phyloP scores from a whole-genome alignment of 1,284 basidiomycete species.

The Waitea zeae region DNA sequence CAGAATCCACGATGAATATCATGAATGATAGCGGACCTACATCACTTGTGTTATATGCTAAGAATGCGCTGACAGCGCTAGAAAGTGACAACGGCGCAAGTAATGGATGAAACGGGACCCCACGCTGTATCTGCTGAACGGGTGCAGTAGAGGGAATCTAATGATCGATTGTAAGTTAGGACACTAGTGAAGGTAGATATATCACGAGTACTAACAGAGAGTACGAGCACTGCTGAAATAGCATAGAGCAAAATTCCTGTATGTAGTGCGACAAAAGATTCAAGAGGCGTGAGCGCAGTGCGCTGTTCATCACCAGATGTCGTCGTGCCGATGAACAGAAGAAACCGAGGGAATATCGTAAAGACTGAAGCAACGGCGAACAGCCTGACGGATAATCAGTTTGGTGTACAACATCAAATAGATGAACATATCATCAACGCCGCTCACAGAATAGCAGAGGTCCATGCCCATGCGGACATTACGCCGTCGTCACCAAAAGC shows the following conservation, averaged over 20 bases:
- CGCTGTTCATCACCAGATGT: constrained; percentile 9
- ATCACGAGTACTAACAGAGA: constrained; percentile 28
- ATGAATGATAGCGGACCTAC: constrained; percentile 38
- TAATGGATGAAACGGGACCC: constrained; percentile 26
- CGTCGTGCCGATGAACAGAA: constrained; percentile 17
- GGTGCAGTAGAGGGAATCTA: constrained; percentile 24
- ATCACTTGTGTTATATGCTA: constrained; percentile 43
- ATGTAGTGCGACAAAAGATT: constrained; percentile 45
- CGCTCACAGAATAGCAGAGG: constrained; percentile 21
- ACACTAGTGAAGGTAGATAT: neutral
- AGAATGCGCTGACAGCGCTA: constrained; percentile 33
- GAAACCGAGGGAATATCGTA: constrained; percentile 35
- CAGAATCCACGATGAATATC: constrained; percentile 27
- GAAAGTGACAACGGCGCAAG: constrained; percentile 36
- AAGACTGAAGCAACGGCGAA: constrained; percentile 25
- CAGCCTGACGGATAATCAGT: constrained; percentile 16
- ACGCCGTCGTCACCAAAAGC: constrained; percentile 12
- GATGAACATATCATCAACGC: neutral
- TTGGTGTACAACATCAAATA: constrained; percentile 5
- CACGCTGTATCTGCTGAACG: constrained; percentile 16
- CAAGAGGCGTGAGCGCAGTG: constrained; percentile 37
- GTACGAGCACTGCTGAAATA: constrained; percentile 33
- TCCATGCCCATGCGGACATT: constrained; percentile 28
- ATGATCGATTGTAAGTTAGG: neutral
- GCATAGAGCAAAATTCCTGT: constrained; percentile 41